phyloP scores from a whole-genome alignment of 257 asterid species.

The Coffea eugenioides region DNA sequence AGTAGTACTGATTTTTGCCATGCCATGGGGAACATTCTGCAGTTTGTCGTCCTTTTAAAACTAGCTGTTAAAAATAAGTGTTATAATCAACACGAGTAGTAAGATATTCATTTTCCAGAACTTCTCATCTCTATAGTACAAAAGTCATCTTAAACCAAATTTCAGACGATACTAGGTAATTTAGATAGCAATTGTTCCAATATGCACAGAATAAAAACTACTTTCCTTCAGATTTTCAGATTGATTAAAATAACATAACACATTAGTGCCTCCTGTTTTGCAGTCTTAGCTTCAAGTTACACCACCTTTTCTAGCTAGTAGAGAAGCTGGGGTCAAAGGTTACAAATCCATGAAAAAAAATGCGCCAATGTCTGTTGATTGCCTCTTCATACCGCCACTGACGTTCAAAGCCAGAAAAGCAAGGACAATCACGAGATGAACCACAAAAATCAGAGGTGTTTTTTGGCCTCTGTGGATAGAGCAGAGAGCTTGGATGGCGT shows the following conservation, averaged over 20 bases:
- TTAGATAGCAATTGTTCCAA: not conserved
- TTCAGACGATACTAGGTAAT: not conserved
- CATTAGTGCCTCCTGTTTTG: not conserved
- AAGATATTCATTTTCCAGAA: not conserved
- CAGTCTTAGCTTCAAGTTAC: not conserved
- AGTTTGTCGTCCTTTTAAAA: no score
- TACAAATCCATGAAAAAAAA: not conserved
- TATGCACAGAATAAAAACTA: not conserved
- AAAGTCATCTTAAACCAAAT: not conserved
- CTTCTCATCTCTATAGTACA: not conserved
- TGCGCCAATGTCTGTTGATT: not conserved
- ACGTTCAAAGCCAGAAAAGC: not conserved
- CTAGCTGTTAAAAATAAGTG: no score
- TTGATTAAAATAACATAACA: not conserved
- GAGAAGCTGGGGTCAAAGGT: not conserved
- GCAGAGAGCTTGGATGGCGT: slow-evolving; percentile 33
- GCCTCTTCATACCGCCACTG: not conserved
- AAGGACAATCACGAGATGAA: not conserved
- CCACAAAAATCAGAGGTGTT: slow-evolving; percentile 40
- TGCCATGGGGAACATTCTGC: no score
- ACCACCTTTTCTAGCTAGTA: not conserved
- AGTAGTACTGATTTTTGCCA: no score
- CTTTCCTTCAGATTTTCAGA: not conserved
- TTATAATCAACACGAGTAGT: no score
- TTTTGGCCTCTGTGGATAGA: slow-evolving; percentile 40